Evolutionary conservation across 2,329 filamentous ascomycete genomes (phyloP), one percentile per base, ranked within the genome.

Genomic region (Fusarium pseudonygamai): DNA sequence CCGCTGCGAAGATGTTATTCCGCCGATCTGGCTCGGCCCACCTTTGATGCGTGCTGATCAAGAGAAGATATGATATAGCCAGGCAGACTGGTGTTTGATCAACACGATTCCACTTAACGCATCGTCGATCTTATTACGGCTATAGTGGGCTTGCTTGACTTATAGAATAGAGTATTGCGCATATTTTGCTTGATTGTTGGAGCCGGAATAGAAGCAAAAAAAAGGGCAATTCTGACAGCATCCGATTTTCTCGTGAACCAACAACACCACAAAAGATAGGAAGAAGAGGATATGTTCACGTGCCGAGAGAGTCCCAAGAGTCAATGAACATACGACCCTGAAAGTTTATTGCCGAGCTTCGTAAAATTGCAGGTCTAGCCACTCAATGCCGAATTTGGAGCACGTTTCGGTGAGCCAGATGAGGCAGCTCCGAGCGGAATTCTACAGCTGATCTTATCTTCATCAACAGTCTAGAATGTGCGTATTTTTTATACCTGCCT

Each of bases 1-100:
- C 26, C 43, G 34, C 39, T 56, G 65, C 50, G 57, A 68, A 59
- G 47, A 52, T 40, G 58, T 34, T 28, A 46, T 68, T 66, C 67
- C 71, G 53, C 37, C 37, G 36, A 58, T 60, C 49, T 66, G 67
- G 63, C 60, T 64, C 42, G 69, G 53, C 39, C 73, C 69, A 75
- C 65, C 46, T 46, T 34, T 52, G 62, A 67, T 36, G 64, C 45
- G 67, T 59, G 42, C 32, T 40, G 57, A 57, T 36, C 42, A 47
- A 57, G 37, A 34, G 30, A 28, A 34, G 28, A 11, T 56, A 30
- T 32, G 26, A 42, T n/a, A 26, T 66, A 32, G 16, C 32, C 24
- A 20, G 36, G 24, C 18, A 14, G 24, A n/a, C 3, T 45, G 28
- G 34, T 50, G 30, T 22, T 42, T 30, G 36, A 18, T 37, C 45